Evolutionary conservation across 495 filamentous ascomycete species (phyloP).

Genomic region (Xylaria scruposa): DNA sequence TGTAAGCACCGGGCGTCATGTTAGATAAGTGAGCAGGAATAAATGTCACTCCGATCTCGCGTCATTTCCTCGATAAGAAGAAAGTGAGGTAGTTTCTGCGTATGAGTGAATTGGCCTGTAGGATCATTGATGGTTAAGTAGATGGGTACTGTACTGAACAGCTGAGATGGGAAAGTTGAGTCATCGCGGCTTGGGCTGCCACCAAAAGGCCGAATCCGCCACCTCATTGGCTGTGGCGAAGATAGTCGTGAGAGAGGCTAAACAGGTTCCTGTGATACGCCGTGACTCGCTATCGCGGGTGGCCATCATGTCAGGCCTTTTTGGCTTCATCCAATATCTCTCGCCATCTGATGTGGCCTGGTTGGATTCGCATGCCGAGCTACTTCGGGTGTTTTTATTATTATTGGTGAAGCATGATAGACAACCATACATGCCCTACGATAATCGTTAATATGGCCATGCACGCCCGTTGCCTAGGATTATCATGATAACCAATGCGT

Average conservation of each 20-base stretch:
- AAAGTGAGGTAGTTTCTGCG: slow-evolving; percentile 13
- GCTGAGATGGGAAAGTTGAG: slow-evolving; percentile 25
- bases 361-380: slow-evolving; percentile 17
- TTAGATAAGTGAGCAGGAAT: background rate
- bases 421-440: slow-evolving; percentile 14
- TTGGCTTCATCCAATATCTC: background rate
- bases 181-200: slow-evolving; percentile 29
- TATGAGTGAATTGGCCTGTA: slow-evolving; percentile 11
- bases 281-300: slow-evolving; percentile 12
- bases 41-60: slow-evolving; percentile 27
- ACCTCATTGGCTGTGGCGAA: slow-evolving; percentile 19
- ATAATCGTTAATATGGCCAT: slow-evolving; percentile 14
- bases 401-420: background rate
- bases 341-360: slow-evolving; percentile 15
- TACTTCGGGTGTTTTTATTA: slow-evolving; percentile 16
- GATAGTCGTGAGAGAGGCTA: slow-evolving; percentile 1
- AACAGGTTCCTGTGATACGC: slow-evolving; percentile 18
- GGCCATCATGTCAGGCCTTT: slow-evolving; percentile 6
- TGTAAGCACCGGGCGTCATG: slow-evolving; percentile 13
- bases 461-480: slow-evolving; percentile 1
- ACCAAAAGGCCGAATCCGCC: slow-evolving; percentile 10
- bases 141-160: background rate
- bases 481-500: background rate
- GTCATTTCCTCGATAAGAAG: slow-evolving; percentile 9
- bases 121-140: slow-evolving; percentile 6